A percentile compares a stretch with the other conserved stretches of the same genome.
Conservation (phyloP, 139 green algal species). For the Haematococcus sp. region DNA sequence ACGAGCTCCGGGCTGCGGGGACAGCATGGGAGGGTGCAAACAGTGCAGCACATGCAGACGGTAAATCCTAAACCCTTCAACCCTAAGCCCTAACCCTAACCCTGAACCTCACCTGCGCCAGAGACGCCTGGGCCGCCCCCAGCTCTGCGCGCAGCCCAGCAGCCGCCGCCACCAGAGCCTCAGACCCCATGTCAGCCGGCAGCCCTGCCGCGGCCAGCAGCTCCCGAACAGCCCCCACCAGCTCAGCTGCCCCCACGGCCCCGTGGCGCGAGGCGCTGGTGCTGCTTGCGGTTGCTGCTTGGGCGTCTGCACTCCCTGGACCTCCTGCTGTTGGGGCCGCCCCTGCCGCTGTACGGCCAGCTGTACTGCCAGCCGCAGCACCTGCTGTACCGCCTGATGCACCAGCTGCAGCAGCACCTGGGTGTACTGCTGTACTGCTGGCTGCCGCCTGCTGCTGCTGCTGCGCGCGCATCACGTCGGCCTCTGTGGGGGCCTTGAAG, state of each 20-base stretch:
- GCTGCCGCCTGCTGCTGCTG: not conserved
- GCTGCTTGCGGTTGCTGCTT: no score
- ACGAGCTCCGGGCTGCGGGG: no score
- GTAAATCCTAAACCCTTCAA: no score
- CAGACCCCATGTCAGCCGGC: slow-evolving; percentile 48
- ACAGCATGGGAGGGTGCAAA: no score
- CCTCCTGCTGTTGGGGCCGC: no score
- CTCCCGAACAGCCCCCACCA: slow-evolving; percentile 55
- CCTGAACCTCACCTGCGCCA: not conserved
- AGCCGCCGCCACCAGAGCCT: slow-evolving; percentile 45
- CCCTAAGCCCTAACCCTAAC: no score
- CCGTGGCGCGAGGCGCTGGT: no score
- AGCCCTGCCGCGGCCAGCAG: slow-evolving; percentile 63
- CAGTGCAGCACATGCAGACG: no score
- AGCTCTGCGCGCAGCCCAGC: slow-evolving; percentile 42
- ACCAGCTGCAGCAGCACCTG: not conserved
- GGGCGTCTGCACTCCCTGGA: no score
- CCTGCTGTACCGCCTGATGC: not conserved
- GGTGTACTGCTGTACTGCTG: not conserved
- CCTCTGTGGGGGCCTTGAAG: slow-evolving; percentile 13
- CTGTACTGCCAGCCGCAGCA: not conserved
- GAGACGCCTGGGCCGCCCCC: not conserved
- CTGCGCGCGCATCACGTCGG: not conserved
- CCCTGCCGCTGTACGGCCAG: not conserved
- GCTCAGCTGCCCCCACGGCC: slow-evolving; percentile 32